Base-by-base conservation (phyloP, 2,329 filamentous ascomycete genomes). In the Byssothecium circinans region DNA sequence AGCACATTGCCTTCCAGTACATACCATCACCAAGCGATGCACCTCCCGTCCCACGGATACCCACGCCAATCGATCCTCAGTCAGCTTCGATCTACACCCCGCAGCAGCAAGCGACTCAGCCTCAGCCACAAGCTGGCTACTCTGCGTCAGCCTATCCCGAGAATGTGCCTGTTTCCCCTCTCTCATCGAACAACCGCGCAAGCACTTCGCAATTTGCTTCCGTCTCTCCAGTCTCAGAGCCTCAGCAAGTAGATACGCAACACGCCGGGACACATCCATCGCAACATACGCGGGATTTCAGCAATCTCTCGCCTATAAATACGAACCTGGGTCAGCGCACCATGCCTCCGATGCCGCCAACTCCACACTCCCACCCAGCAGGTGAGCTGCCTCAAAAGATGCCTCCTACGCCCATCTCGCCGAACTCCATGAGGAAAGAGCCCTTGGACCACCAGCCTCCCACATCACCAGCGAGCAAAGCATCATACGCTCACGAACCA, bases 281-380 rank as follows among this genome's bases (percentile, higher is more conserved):
- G 23, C 58, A 54, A 33, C 64, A 69, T 41, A 58, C 61, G 7
- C 54, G 67, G n/a, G 64, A 70, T 33, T 57, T 63, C 50, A 68
- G 62, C 57, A 62, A 58, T 32, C 49, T 69, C 2, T 62, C 60
- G 2, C 66, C 64, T 10, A 58, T 70, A 33, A 64, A 68, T 41
- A 68, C 67, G 1, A 60, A 63, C 41, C 33, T 65, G 35, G 43
- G 40, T 17, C 46, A 43, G 41, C 41, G 57, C 19, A 50, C 41
- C 33, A 56, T 62, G 53, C 64, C 62, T 19, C 56, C 59, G 12
- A 56, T 68, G 19, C 65, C 65, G 4, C 50, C 59, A 20, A 61
- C 58, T 11, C 65, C 63, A 1, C 57, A 57, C 20, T 58, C 63
- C 2, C 51, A 57, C 29, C 53, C 37, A 15, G 32, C 63, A 59